Conservation (phyloP, 768 basidiomycete species). For the Leccinum obscurum region DNA sequence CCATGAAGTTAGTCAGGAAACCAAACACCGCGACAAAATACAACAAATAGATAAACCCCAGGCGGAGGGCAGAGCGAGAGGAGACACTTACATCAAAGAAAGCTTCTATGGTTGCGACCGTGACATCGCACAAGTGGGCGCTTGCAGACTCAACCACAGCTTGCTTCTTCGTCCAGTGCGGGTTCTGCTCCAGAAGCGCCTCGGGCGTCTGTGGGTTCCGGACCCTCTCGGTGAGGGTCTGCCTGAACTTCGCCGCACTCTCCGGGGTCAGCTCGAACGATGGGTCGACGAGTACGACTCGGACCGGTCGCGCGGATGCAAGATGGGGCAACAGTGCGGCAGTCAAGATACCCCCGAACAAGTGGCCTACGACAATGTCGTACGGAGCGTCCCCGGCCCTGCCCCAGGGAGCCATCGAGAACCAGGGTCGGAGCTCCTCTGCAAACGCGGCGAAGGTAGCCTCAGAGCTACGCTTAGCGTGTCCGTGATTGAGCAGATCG, state of each 20-base stretch:
- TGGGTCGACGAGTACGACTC: constrained; percentile 20
- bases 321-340: constrained; percentile 16
- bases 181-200: neutral
- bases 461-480: constrained; percentile 5
- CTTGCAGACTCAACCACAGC: neutral
- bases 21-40: too few species aligned
- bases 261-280: constrained; percentile 2
- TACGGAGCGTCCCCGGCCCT: neutral
- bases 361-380: constrained; percentile 22
- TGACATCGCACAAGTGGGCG: neutral
- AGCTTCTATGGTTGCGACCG: constrained; percentile 6
- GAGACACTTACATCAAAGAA: constrained; percentile 16
- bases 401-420: constrained; percentile 1
- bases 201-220: constrained; percentile 2
- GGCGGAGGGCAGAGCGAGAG: neutral
- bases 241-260: neutral
- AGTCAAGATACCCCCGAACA: constrained; percentile 19
- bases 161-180: constrained; percentile 3
- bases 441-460: constrained; percentile 16
- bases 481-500: constrained; percentile 24
- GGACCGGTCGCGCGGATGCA: constrained; percentile 7
- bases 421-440: constrained; percentile 13
- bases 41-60: too few species aligned
- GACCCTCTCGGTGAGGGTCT: neutral
- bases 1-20: too few species aligned